These are phyloP conservation scores for Pichia rugopelliculosa DNA, from an alignment of 805 yeast genomes.

Conservation along the genomic window DNA sequence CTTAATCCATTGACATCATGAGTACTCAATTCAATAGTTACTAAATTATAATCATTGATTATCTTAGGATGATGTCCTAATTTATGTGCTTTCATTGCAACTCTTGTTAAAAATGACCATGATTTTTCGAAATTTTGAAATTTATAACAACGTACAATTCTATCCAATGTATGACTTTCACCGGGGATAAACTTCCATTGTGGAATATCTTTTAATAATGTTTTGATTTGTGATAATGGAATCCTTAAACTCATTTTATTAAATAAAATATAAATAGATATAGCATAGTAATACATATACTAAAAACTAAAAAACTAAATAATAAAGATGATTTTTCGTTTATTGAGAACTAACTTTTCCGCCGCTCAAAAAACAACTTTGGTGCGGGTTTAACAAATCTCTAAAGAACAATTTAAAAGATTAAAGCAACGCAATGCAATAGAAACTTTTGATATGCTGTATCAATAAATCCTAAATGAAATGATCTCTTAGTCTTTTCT, in stretches of 20 bases:
- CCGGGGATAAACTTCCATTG: constrained; percentile 9
- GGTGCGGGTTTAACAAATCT: too few species aligned
- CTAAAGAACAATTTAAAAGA: too few species aligned
- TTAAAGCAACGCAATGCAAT: too few species aligned
- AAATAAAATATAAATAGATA: too few species aligned
- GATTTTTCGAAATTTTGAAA: constrained; percentile 49
- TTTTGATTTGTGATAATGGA: constrained; percentile 17
- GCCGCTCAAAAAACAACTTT: too few species aligned
- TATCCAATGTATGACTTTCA: background rate
- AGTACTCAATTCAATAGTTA: constrained; percentile 48
- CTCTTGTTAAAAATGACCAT: constrained; percentile 56
- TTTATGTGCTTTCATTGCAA: constrained; percentile 50
- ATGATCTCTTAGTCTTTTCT: too few species aligned
- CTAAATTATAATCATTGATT: constrained; percentile 53
- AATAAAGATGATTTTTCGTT: too few species aligned
- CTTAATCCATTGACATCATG: constrained; percentile 54
- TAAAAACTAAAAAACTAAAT: too few species aligned
- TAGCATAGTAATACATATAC: too few species aligned
- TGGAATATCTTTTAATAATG: constrained; percentile 11
- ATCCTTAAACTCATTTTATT: constrained; percentile 22
- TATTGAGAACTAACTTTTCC: too few species aligned
- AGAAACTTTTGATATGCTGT: too few species aligned
- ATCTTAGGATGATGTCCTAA: constrained; percentile 69
- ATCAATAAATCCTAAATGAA: too few species aligned
- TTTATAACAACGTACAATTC: constrained; percentile 31